These are phyloP conservation scores for Beta vulgaris DNA, from an alignment of 148 eudicot genomes.

Conservation along the genomic window DNA sequence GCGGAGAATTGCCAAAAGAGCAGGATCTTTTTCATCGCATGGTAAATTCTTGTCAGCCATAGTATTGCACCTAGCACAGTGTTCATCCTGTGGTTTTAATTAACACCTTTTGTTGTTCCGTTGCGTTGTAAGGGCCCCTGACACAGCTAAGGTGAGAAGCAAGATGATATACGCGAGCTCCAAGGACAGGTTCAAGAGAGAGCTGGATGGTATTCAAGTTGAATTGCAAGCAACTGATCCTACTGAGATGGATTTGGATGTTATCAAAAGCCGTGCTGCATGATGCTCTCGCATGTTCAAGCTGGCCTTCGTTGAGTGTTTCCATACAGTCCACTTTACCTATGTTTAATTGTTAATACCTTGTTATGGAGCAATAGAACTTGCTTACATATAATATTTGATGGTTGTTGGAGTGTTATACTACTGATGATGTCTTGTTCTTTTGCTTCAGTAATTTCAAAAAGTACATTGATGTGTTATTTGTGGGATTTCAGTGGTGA, in stretches of 20 bases:
- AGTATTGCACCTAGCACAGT: neutral
- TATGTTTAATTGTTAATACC: conserved; percentile 20
- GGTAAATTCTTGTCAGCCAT: conserved; percentile 38
- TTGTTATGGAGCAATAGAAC: conserved; percentile 1
- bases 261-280: conserved; percentile 66
- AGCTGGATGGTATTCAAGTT: conserved; percentile 63
- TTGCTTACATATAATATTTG: conserved; percentile 15
- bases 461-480: conserved; percentile 5
- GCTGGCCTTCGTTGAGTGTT: neutral
- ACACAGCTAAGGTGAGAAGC: conserved; percentile 76
- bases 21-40: conserved; percentile 89
- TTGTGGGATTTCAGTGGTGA: conserved; percentile 1
- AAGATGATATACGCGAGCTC: conserved; percentile 73
- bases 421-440: conserved; percentile 5
- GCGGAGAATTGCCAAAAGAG: conserved; percentile 84
- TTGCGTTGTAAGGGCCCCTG: conserved; percentile 59
- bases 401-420: conserved; percentile 10
- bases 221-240: conserved; percentile 94
- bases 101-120: neutral
- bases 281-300: conserved; percentile 20
- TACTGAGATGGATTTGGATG: conserved; percentile 84
- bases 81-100: neutral
- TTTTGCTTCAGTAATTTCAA: conserved; percentile 8
- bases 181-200: conserved; percentile 21
- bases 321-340: conserved; percentile 17